Base-by-base conservation (phyloP, 2,329 filamentous ascomycete genomes). In the Camptophora hylomeconis region DNA sequence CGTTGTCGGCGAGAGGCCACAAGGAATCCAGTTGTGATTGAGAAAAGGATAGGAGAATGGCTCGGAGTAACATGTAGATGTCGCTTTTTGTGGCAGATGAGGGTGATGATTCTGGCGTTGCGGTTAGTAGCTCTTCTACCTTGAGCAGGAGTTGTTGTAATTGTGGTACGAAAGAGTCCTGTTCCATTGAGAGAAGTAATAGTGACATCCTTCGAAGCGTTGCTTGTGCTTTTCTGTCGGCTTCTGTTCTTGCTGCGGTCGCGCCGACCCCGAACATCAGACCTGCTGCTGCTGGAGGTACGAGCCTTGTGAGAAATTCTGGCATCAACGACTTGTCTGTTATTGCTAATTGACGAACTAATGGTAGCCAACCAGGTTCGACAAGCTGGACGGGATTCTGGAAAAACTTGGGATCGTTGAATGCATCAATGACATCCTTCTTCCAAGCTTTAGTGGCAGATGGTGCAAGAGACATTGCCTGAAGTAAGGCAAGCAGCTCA, bases 261-360 rank as follows among this genome's bases (percentile, higher is more conserved):
- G 89, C 89, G 7, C 92, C 92, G 1, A 98, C 89, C n/a, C 89
- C 89, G 47, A 98, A 98, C 50, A 98, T 87, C 43, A 98, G 92
- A 6, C 89, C 89, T 0, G 92, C 89, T 9, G 86, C 87, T 1
- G 86, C 83, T 5, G 89, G 89, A 3, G 86, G 71, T 5, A 75
- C 75, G 37, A 98, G 69, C 12, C 83, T 77, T 20, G 70, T 65
- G 6, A 95, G 57, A 3, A 94, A 61, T 37, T 98, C 89, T 0
- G 75, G 63, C 56, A 98, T 69, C 25, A 80, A 74, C 31, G 94
- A 86, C 55, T 92, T 94, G 52, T 98, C 89, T 10, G 72, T 72
- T 9, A 86, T 58, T 3, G 74, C 69, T 80, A 86, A 93, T 50
- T 93, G 83, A 20, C 73, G 75, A 13, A 98, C 56, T 9, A 95